phyloP scores from a whole-genome alignment of 1,284 basidiomycete genomes.

The Takashimella koratensis region DNA sequence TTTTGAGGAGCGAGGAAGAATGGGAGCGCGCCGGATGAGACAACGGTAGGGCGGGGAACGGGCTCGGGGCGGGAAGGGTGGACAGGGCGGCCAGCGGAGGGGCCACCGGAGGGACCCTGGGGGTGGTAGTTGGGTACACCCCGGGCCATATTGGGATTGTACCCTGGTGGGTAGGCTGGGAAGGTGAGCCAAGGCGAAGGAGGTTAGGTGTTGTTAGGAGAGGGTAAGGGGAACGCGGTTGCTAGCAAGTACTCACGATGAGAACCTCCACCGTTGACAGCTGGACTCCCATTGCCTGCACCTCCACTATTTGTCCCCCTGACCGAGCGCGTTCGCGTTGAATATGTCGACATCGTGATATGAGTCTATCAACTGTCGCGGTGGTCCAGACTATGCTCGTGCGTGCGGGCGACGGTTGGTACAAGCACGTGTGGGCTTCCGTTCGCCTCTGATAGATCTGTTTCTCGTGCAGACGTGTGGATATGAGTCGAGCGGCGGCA shows the following conservation, averaged over 20 bases:
- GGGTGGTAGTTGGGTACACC: neutral
- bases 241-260: no score
- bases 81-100: slow-evolving; percentile 2
- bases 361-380: neutral
- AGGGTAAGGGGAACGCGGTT: no score
- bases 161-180: neutral
- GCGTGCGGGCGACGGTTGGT: no score
- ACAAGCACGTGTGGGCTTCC: no score
- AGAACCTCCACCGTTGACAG: no score
- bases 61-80: slow-evolving; percentile 12
- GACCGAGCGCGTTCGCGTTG: neutral
- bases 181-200: neutral
- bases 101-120: neutral
- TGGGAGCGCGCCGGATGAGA: slow-evolving; percentile 34
- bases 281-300: neutral
- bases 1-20: slow-evolving; percentile 43
- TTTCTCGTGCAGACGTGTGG: no score
- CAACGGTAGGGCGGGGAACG: slow-evolving; percentile 1
- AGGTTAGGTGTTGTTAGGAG: neutral
- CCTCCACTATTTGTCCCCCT: no score
- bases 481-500: no score
- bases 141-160: neutral
- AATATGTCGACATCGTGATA: neutral
- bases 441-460: no score
- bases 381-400: no score